Evolutionary conservation across 805 yeast genomes (phyloP).

Genomic region (Kuraishia cidri): DNA sequence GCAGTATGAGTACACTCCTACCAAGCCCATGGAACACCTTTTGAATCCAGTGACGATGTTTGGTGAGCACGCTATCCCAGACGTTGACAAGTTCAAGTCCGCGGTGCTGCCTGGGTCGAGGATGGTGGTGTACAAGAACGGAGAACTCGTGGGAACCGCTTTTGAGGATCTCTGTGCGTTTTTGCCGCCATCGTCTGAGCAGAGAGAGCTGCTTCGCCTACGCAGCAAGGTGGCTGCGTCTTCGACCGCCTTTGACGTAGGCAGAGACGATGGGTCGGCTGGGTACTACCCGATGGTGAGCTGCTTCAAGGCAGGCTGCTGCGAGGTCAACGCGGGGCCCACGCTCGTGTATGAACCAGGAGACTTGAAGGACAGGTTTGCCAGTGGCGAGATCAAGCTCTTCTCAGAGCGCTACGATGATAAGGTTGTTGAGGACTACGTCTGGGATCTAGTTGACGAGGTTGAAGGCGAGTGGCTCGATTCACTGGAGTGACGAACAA

Average conservation of each 20-base stretch:
- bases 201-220: constrained; percentile 22
- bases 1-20: constrained; percentile 67
- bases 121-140: constrained; percentile 71
- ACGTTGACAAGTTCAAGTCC: constrained; percentile 32
- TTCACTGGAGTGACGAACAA: constrained; percentile 29
- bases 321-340: constrained; percentile 62
- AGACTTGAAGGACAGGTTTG: constrained; percentile 16
- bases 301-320: constrained; percentile 72
- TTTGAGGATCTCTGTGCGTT: constrained; percentile 66
- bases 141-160: constrained; percentile 53
- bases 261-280: constrained; percentile 69
- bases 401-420: constrained; percentile 57
- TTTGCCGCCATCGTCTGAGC: constrained; percentile 67
- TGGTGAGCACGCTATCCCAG: constrained; percentile 59
- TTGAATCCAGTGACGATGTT: constrained; percentile 64
- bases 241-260: constrained; percentile 11
- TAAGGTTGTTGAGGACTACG: constrained; percentile 69
- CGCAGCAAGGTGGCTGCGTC: constrained; percentile 3
- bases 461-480: constrained; percentile 55
- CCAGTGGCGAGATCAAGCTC: constrained; percentile 28
- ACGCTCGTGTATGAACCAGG: constrained; percentile 39
- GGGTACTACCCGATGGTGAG: constrained; percentile 93
- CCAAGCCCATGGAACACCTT: constrained; percentile 65
- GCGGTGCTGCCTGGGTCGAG: constrained; percentile 48
- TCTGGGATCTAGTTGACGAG: constrained; percentile 82